Percentiles rank a stretch among this genome's conserved stretches.
These are phyloP conservation scores for Ruellia speciosa DNA, from an alignment of 305 asterid genomes.

Conservation along the genomic window DNA sequence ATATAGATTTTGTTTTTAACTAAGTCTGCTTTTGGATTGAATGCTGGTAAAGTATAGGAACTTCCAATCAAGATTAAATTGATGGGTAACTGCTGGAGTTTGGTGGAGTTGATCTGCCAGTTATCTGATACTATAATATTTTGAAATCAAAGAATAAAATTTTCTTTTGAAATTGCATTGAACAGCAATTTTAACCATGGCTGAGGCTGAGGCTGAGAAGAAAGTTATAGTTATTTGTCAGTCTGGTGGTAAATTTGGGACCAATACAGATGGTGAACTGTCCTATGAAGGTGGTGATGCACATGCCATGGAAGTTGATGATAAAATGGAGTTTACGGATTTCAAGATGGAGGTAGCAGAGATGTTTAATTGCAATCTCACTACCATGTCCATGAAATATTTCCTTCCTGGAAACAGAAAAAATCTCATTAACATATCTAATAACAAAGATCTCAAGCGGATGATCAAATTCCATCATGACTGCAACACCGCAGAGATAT, in stretches of 20 bases:
- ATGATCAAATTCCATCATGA: constrained; percentile 73
- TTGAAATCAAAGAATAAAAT: neutral
- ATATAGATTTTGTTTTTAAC: neutral
- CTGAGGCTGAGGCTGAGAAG: constrained; percentile 62
- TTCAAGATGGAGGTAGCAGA: constrained; percentile 80
- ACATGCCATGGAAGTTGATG: constrained; percentile 97
- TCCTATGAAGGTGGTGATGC: constrained; percentile 97
- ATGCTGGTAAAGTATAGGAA: too few relatives aligned
- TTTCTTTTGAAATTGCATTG: constrained; percentile 16
- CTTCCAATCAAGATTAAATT: too few relatives aligned
- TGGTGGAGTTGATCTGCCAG: neutral
- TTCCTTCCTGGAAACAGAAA: constrained; percentile 91
- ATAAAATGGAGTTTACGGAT: constrained; percentile 59
- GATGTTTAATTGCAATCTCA: constrained; percentile 64
- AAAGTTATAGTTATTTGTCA: constrained; percentile 84
- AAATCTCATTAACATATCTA: constrained; percentile 81
- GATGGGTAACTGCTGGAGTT: too few relatives aligned
- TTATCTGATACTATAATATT: constrained; percentile 7
- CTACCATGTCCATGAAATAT: constrained; percentile 60
- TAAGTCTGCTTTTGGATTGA: too few relatives aligned
- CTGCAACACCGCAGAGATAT: constrained; percentile 63
- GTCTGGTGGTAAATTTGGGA: constrained; percentile 88
- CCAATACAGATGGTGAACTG: constrained; percentile 57
- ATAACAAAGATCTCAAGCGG: constrained; percentile 83
- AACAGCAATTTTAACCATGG: constrained; percentile 46